phyloP scores from a whole-genome alignment of 73 alveolate species.

The Paramecium octaurelia region DNA sequence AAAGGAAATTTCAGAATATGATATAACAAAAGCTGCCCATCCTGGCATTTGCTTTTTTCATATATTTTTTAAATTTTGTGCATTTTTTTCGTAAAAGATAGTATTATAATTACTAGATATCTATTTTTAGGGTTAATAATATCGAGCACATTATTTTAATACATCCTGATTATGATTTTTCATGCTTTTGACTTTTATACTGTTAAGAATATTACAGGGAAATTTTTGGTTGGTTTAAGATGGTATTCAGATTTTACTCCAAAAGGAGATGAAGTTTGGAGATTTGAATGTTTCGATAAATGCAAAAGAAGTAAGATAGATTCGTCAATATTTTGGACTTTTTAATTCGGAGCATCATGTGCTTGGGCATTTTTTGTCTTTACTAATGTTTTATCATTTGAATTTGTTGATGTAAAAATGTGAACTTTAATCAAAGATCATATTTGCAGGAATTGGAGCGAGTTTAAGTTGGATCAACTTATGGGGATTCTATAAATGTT shows the following conservation, averaged over 20 bases:
- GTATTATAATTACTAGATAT: neutral
- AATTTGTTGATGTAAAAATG: neutral
- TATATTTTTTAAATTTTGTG: constrained; percentile 48
- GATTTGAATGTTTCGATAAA: constrained; percentile 24
- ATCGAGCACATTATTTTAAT: neutral
- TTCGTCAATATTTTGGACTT: neutral
- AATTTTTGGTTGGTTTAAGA: constrained; percentile 45
- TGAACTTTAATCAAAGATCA: neutral
- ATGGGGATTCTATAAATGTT: constrained; percentile 3
- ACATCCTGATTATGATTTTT: constrained; percentile 3
- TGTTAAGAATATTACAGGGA: constrained; percentile 38
- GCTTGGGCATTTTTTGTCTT: neutral
- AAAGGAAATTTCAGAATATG: neutral
- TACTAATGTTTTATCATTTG: neutral
- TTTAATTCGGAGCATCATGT: neutral
- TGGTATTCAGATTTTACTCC: constrained; percentile 37
- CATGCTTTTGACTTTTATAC: constrained; percentile 30
- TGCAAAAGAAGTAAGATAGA: neutral
- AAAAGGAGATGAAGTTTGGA: constrained; percentile 19
- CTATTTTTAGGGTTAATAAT: constrained; percentile 28
- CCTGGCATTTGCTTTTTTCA: constrained; percentile 36
- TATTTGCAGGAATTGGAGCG: constrained; percentile 28
- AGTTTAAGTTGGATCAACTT: constrained; percentile 21
- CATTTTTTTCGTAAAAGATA: constrained; percentile 38
- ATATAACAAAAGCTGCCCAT: constrained; percentile 13